Percentiles rank a stretch among this genome's conserved stretches.
Conservation (phyloP, 352 stramenopile genomes). For the Aphanomyces astaci region DNA sequence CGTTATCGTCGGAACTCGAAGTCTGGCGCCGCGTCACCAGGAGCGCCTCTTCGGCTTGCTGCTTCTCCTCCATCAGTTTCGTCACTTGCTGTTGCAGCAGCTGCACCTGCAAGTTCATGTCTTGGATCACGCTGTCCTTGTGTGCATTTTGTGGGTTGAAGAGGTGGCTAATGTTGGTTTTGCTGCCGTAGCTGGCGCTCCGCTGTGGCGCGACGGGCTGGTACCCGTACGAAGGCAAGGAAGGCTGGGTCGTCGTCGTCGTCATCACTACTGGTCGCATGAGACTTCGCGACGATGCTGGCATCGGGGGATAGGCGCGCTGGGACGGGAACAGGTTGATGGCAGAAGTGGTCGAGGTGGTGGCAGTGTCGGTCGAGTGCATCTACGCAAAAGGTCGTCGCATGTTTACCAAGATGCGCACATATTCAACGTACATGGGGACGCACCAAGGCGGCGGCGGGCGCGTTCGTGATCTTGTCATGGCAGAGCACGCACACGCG, state of each 20-base stretch:
- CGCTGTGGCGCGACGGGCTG: not conserved
- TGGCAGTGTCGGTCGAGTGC: too few relatives aligned
- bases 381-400: too few relatives aligned
- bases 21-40: slow-evolving; percentile 9
- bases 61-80: slow-evolving; percentile 78
- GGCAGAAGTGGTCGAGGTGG: not conserved
- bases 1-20: not conserved
- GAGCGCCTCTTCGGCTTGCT: slow-evolving; percentile 66
- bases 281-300: too few relatives aligned
- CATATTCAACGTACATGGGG: not conserved
- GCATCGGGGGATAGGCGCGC: not conserved
- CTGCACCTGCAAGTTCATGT: slow-evolving; percentile 71
- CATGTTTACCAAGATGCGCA: too few relatives aligned
- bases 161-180: too few relatives aligned
- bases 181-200: not conserved
- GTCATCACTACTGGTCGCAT: too few relatives aligned
- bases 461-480: slow-evolving; percentile 36
- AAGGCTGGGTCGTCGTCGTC: not conserved
- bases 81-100: slow-evolving; percentile 79
- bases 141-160: too few relatives aligned
- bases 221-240: not conserved
- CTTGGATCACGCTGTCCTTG: slow-evolving; percentile 27
- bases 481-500: slow-evolving; percentile 78
- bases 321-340: not conserved
- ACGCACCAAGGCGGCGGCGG: not conserved